These are phyloP conservation scores for Aspergillus bertholletiae DNA, from an alignment of 495 filamentous ascomycete species.

Conservation along the genomic window DNA sequence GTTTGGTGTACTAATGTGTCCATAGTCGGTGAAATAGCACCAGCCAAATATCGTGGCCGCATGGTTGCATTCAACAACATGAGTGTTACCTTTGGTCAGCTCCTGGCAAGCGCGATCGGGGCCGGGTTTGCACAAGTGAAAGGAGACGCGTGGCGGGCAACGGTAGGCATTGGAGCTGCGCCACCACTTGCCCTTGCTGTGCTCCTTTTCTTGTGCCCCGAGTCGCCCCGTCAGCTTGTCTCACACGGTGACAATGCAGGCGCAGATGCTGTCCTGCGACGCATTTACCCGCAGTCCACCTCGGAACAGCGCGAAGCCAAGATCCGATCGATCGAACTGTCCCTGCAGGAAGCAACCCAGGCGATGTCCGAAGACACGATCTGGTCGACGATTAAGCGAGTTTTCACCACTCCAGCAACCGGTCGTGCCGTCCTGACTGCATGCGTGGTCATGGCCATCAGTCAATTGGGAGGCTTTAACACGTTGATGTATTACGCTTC, in stretches of 20 bases:
- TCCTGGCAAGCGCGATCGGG: constrained; percentile 48
- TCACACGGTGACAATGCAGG: constrained; percentile 37
- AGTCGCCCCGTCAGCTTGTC: constrained; percentile 50
- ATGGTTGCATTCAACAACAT: constrained; percentile 56
- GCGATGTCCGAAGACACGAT: constrained; percentile 24
- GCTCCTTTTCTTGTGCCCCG: constrained; percentile 43
- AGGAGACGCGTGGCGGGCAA: constrained; percentile 45
- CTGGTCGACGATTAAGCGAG: constrained; percentile 37
- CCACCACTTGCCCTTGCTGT: constrained; percentile 40
- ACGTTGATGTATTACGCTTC: constrained; percentile 49
- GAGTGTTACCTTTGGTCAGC: constrained; percentile 50
- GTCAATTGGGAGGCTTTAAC: constrained; percentile 45
- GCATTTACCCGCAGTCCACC: constrained; percentile 35
- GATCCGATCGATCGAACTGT: constrained; percentile 30
- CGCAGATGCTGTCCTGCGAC: constrained; percentile 29
- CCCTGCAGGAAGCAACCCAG: constrained; percentile 30
- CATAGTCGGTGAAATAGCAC: constrained; percentile 42
- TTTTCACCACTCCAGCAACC: constrained; percentile 41
- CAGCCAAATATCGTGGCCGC: constrained; percentile 48
- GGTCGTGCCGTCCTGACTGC: constrained; percentile 46
- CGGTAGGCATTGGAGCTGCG: constrained; percentile 45
- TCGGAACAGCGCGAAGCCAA: constrained; percentile 35
- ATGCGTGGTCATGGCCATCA: constrained; percentile 45
- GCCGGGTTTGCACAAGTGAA: constrained; percentile 46
- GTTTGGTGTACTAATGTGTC: neutral